Evolutionary conservation across 768 basidiomycete genomes (phyloP), one percentile per base, ranked within the genome.

Genomic region (Mrakia hoshinonis): DNA sequence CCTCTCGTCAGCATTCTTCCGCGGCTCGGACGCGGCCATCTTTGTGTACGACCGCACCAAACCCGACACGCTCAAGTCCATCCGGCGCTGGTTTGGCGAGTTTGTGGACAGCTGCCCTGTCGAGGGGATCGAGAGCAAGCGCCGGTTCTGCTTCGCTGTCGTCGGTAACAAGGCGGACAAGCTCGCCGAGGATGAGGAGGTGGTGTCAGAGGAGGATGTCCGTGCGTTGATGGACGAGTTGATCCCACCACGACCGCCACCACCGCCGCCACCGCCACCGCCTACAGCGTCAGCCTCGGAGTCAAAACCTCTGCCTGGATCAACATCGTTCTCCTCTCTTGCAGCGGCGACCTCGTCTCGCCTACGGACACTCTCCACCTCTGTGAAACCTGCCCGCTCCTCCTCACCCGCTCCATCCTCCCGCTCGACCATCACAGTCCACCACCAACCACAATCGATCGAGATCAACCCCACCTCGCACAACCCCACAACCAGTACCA

Each of bases 21-120:
- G 91, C 7, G 89, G 89, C 1, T 89, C 90, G 3, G 90, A 92
- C 75, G 91, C 90, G 0, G 89, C 84, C 1, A 73, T 93, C 20
- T 83, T 93, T 74, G 85, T 91, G 82, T 93, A 89, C 78, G 89
- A 92, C 76, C 87, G 89, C 38, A 89, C 87, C 74, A 77, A 84
- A 4, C 85, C 86, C 0, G 82, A 85, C 54, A 85, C 87, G 11
- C 82, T 91, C 73, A 72, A 79, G 0, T 82, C 84, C 0, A 81
- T 92, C 58, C 80, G 76, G 13, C 86, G 85, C 72, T 93, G 91
- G 91, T 92, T 90, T 90, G 76, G 80, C 15, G 87, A 90, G 76
- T 93, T 93, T 79, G 81, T 83, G 54, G 83, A 84, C 43, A 81
- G 83, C 54, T 88, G 87, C 2, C 89, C 89, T 0, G 79, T 92